Evolutionary conservation across 805 yeast genomes (phyloP), one percentile per base, ranked within the genome.

Genomic region (Cyberlindnera lachancei): DNA sequence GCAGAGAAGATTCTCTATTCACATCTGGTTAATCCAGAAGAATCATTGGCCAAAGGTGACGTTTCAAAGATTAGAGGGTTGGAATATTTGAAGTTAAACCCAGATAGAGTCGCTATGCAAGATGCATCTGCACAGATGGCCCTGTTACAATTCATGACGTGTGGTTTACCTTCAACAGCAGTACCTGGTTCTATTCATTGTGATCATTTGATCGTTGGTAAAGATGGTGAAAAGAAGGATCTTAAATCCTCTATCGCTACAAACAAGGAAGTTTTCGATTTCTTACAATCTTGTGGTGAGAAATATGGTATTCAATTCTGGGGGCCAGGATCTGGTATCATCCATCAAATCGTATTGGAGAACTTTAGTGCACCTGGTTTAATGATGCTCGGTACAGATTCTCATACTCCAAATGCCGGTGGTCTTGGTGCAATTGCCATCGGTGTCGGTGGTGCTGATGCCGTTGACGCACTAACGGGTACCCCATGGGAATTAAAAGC

Each of bases 51-150:
- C 42, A 64, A 68, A 13, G 69, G 74, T 9, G 59, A 64, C 34
- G 54, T 73, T 13, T 50, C 64, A 32, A 70, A 72, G 45, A 63
- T 80, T 42, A 76, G 98, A 63, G 99, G 98, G 46, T 67, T 78
- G 30, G 76, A 88, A 33, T 92, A 92, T 63, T 72, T 92, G 58
- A 92, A 92, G 67, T 72, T 92, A 50, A 76, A 83, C 57, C 98
- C 98, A 16, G 98, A 92, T 58, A 77, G 98, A 58, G 97, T 92
- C 29, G 98, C 98, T 18, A 90, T 94, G 94, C 98, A 92, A 68
- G 98, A 92, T 69, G 98, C 98, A n/a, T 84, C 96, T 20, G 98
- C 98, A 14, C 98, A 92, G 64, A 92, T 90, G 85, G 98, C 98
- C n/a, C 68, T 92, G 46, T 68, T 92, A 49, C 98, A 92, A 64